A percentile compares a stretch with the other conserved stretches of the same genome.
These are phyloP conservation scores for Erysimum pusillum DNA, from an alignment of 441 rosid genomes.

Conservation along the genomic window DNA sequence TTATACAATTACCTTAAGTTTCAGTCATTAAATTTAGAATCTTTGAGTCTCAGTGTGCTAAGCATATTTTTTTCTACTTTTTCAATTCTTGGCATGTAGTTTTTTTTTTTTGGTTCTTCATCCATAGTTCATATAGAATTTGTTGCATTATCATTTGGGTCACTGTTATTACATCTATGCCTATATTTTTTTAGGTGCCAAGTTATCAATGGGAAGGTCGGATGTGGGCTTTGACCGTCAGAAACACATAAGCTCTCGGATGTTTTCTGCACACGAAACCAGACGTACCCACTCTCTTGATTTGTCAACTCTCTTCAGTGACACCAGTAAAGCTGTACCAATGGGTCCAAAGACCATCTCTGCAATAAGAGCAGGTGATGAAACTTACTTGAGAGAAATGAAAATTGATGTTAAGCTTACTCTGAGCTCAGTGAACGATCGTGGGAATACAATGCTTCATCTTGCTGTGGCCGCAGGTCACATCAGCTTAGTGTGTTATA, in stretches of 20 bases:
- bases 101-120: neutral
- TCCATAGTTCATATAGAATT: no score
- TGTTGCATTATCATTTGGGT: neutral
- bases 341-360: neutral
- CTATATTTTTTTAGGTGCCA: neutral
- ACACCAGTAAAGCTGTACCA: neutral
- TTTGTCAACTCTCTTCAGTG: neutral
- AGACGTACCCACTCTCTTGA: neutral
- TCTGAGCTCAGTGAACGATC: neutral
- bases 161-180: neutral
- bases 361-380: neutral
- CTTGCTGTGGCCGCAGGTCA: neutral
- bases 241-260: neutral
- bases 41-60: no score
- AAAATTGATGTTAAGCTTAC: neutral
- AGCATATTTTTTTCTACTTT: neutral
- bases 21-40: no score
- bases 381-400: neutral
- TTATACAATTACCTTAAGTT: no score
- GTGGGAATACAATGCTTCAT: neutral
- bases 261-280: neutral
- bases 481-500: neutral
- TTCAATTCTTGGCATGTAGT: no score
- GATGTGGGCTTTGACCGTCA: neutral
- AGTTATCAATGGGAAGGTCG: neutral